These are phyloP conservation scores for Neoascochyta sp. DNA, from an alignment of 2,329 filamentous ascomycete genomes.

Conservation along the genomic window DNA sequence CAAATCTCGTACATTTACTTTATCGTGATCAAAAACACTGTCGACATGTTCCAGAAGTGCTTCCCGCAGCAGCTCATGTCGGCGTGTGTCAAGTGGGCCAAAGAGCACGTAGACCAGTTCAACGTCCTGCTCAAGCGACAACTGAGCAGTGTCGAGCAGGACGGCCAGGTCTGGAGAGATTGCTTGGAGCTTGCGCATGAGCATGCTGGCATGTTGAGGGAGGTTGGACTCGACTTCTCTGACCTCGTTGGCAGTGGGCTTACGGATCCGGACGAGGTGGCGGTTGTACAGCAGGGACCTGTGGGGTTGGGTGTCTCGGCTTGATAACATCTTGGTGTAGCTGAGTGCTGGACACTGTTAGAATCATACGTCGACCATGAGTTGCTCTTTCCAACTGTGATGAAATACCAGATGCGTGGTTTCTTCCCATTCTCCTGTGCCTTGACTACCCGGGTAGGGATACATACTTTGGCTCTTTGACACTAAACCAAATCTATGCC, in stretches of 20 bases:
- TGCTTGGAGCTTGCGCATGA: conserved; percentile 79
- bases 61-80: conserved; percentile 87
- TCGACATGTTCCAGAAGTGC: conserved; percentile 73
- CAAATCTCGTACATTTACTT: conserved; percentile 96
- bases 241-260: conserved; percentile 63
- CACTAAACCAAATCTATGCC: no score
- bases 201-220: conserved; percentile 73
- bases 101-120: conserved; percentile 87
- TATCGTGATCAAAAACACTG: conserved; percentile 87
- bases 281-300: conserved; percentile 2
- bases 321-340: no score
- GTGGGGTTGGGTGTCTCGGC: conserved; percentile 31
- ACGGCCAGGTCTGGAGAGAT: conserved; percentile 71
- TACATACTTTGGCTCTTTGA: no score
- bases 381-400: no score
- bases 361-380: no score
- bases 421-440: no score
- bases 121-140: conserved; percentile 79
- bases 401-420: no score
- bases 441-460: no score
- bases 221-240: conserved; percentile 86
- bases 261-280: conserved; percentile 7
- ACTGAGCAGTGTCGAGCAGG: conserved; percentile 76
- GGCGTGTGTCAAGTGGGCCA: conserved; percentile 97
- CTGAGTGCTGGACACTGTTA: no score